Base-by-base conservation (phyloP, 2,329 filamentous ascomycete genomes). In the Phoma sp. region DNA sequence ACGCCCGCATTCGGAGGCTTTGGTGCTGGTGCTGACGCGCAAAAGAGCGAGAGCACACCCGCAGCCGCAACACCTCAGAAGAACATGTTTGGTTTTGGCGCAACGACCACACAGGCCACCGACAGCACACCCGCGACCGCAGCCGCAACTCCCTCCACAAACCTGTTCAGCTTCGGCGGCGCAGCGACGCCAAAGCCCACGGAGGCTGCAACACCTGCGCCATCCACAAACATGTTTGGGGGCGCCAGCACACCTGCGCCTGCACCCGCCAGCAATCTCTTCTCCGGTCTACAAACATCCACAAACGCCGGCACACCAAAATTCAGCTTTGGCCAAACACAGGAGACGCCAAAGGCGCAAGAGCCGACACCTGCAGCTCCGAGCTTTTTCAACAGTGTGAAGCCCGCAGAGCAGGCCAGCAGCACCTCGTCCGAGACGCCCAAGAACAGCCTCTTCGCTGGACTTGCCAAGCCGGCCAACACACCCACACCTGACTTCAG, bases 401-500 rank as follows among this genome's bases (percentile, higher is more conserved):
- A 61, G 48, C 54, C 55, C 24, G 46, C 51, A 32, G 54, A 55
- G 31, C 38, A 49, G 19, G 25, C 17, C 33, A 60, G 36, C 43
- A 56, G 32, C n/a, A 33, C 55, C 6, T 19, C 61, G n/a, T 32
- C 57, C 2, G 65, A 68, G 19, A 47, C 57, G 29, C 55, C 63
- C 40, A 67, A 68, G 51, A 37, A 57, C 10, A 68, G 59, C 33
- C 51, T 61, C n/a, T 68, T 68, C 17, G 60, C 59, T 10, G 57
- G 55, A 2, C 53, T 66, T 29, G 40, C 60, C 5, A 62, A 63
- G 49, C 60, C 63, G 29, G 51, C 47, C 22, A 55, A 41, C 37
- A 55, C 48, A 22, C 46, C 54, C 1, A 31, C 56, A 19, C 54
- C 58, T 22, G 35, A 60, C 24, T 51, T 55, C 17, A 51, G 36